Conservation (phyloP, 768 basidiomycete species). For the Rhodotorula diobovata region DNA sequence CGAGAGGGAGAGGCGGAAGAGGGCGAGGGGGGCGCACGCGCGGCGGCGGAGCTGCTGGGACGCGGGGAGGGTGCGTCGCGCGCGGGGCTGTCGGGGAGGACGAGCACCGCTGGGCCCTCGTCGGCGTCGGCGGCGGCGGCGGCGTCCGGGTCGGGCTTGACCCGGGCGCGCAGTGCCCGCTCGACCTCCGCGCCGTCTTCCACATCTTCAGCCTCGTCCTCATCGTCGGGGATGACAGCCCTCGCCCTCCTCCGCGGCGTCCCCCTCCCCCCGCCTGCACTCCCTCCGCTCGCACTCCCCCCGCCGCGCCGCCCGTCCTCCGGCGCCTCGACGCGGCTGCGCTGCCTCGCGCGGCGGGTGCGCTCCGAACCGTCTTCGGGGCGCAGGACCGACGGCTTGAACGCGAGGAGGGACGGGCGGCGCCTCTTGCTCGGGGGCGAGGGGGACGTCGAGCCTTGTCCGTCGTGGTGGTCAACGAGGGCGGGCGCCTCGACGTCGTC, state of each 20-base stretch:
- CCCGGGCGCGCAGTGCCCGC: not conserved
- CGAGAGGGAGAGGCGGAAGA: too few relatives aligned
- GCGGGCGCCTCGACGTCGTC: too few relatives aligned
- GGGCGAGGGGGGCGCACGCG: not conserved
- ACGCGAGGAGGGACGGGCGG: not conserved
- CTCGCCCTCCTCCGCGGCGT: too few relatives aligned
- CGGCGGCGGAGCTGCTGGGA: not conserved
- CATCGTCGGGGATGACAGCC: not conserved
- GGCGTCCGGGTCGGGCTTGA: conserved; percentile 3
- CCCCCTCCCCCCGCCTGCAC: not conserved
- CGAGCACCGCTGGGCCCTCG: too few relatives aligned
- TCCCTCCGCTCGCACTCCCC: not conserved
- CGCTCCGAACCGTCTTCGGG: not conserved
- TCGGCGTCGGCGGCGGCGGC: not conserved
- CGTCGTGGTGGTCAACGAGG: too few relatives aligned
- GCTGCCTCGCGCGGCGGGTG: not conserved
- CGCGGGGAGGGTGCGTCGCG: not conserved
- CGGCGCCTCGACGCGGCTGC: not conserved
- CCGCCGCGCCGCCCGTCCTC: not conserved
- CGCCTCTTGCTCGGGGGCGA: not conserved
- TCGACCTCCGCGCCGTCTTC: not conserved
- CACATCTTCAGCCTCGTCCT: not conserved
- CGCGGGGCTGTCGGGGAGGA: not conserved
- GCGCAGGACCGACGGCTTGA: not conserved
- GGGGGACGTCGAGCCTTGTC: too few relatives aligned